Evolutionary conservation across 768 basidiomycete species (phyloP).

Genomic region (Pulveroboletus ravenelii): DNA sequence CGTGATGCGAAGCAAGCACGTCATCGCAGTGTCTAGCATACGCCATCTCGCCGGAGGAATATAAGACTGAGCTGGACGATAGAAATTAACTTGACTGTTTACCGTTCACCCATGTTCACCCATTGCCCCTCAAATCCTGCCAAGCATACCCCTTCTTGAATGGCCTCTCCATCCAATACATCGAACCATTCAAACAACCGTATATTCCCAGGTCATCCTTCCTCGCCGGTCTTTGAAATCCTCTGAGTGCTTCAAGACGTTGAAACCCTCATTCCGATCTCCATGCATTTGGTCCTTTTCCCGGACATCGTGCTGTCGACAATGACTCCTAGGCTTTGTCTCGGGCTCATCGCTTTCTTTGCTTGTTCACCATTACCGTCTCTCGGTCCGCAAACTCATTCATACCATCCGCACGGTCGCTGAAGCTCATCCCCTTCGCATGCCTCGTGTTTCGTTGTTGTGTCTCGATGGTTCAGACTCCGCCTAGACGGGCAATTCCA

Average conservation of each 20-base stretch:
- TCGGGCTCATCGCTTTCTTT: background rate
- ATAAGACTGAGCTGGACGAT: constrained; percentile 13
- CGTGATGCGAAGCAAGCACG: constrained; percentile 33
- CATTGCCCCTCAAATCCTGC: too few relatives aligned
- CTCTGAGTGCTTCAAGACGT: too few relatives aligned
- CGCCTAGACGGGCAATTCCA: constrained; percentile 2
- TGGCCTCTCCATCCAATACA: background rate
- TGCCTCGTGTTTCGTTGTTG: background rate
- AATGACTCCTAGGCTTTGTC: background rate
- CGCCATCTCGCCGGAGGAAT: constrained; percentile 11
- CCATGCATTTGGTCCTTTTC: background rate
- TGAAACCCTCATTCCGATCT: background rate
- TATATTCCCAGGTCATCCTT: too few relatives aligned
- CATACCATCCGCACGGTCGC: too few relatives aligned
- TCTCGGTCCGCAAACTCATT: too few relatives aligned
- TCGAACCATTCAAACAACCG: background rate
- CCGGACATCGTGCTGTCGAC: background rate
- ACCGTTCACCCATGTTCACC: background rate
- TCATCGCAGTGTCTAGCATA: constrained; percentile 13
- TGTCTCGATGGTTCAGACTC: constrained; percentile 8
- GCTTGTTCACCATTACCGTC: background rate
- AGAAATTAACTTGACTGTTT: background rate
- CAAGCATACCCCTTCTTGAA: background rate
- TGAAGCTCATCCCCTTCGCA: background rate
- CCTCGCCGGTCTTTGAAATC: too few relatives aligned